Evolutionary conservation across 169 alveolate genomes (phyloP), one percentile per base, ranked within the genome.

Genomic region (Eimeria maxima): DNA sequence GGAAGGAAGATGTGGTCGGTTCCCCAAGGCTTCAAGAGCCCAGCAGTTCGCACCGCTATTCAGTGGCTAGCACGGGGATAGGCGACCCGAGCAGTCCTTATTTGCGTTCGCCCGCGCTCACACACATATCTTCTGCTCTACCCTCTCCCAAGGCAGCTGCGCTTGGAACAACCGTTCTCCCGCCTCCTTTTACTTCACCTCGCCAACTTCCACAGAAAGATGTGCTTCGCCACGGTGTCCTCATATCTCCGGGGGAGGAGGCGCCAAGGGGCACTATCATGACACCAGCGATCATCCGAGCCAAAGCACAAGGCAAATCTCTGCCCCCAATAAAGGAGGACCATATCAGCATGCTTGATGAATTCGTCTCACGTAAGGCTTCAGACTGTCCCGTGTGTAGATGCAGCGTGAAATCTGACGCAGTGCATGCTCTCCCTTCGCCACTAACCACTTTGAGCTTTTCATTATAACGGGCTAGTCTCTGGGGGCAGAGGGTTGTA

Each of bases 51-150:
- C 92, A 84, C 57, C 92, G 92, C 92, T 29, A 18, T 55, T 84
- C 92, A 11, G 24, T 84, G 78, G 92, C 92, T 27, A 84, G 92
- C 55, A 84, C 92, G 4, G 92, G 92, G 57, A 60, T 84, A 38
- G 92, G 74, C 55, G 92, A 84, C 1, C 55, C 78, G 50, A 38
- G 47, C 78, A 84, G 78, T 22, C 92, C 92, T 11, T 63, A 50
- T 10, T 55, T 84, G 38, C 78, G 74, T 14, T 84, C 92, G 47
- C 92, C 92, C 7, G 55, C 55, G 33, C 78, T 84, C 92, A 50
- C 92, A n/a, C 33, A 53, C 55, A 20, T 11, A 8, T 84, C 92
- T 11, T 78, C 76, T 33, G 29, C 71, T 53, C 42, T 84, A 16
- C 92, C 92, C 0, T 83, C 74, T 53, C 91, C 91, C 44, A 78